Evolutionary conservation across 1,139 yeast species (phyloP), one percentile per base, ranked within the genome.

Genomic region (Magnusiomyces magnusii): DNA sequence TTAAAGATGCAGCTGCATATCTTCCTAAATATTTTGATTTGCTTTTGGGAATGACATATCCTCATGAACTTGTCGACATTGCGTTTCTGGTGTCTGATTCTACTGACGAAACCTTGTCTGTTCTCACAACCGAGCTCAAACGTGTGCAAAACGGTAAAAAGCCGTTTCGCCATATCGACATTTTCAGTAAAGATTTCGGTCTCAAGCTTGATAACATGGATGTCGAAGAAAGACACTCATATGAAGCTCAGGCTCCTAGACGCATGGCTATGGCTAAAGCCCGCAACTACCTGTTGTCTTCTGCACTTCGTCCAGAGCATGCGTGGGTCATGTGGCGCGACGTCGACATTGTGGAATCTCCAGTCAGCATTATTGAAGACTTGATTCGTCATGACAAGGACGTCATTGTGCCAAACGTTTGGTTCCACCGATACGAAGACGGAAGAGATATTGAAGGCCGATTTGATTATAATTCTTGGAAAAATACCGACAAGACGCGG

Each of bases 241-340:
- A 89, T 54, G 88, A 87, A 69, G 92, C 87, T 25, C 97, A 90
- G 73, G 97, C 95, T 19, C 86, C 88, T 47, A 80, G 97, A 67
- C 78, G 97, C 63, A 89, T 87, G 69, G 74, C 88, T 63, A 88
- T 90, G 96, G 96, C 95, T 1, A 78, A 95, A 61, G 96, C 96
- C 2, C 79, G 97, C 71, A 90, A 90, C 71, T 90, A 95, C 95
- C 76, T 90, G 57, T 81, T 92, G 2, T 79, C 89, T 1, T 80
- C 83, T 52, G 91, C 96, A 0, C 75, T 90, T 62, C 81, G 84
- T 67, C 91, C 96, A 0, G 86, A 88, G 68, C 97, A 90, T 72
- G 85, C 95, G 1, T 90, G 96, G 96, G 96, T 90, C 15, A 87
- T 88, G 70, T 90, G 97, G 97, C 79, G 96, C 73, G 97, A 90